These are phyloP conservation scores for Penicillium atrosanguineum DNA, from an alignment of 495 filamentous ascomycete genomes.

Conservation along the genomic window DNA sequence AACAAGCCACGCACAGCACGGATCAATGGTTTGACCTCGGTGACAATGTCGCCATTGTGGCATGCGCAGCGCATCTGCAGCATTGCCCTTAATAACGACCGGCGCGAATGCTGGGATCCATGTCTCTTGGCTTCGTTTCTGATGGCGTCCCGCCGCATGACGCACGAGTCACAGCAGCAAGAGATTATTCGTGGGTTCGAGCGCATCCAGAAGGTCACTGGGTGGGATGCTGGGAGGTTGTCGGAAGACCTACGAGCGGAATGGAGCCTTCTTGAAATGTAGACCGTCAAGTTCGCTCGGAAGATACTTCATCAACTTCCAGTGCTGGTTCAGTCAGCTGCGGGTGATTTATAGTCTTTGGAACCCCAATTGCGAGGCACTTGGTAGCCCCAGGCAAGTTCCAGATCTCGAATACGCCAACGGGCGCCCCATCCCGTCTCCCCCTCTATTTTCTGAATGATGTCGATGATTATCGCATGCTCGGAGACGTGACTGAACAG, in stretches of 20 bases:
- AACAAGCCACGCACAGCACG: constrained; percentile 35
- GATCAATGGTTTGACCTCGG: constrained; percentile 13
- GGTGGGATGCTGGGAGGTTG: constrained; percentile 28
- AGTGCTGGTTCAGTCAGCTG: constrained; percentile 2
- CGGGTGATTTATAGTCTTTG: constrained; percentile 5
- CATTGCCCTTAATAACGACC: constrained; percentile 38
- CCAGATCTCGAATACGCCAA: constrained; percentile 47
- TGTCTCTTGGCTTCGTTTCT: constrained; percentile 36
- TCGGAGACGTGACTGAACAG: constrained; percentile 45
- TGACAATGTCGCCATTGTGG: constrained; percentile 33
- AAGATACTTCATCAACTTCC: neutral
- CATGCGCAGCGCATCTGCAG: constrained; percentile 37
- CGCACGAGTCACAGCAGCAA: constrained; percentile 33
- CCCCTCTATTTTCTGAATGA: constrained; percentile 41
- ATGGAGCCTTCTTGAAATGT: constrained; percentile 29
- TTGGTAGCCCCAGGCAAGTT: constrained; percentile 45
- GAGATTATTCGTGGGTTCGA: constrained; percentile 29
- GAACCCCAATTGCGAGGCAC: constrained; percentile 5
- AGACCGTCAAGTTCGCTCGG: neutral
- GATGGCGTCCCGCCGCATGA: constrained; percentile 35
- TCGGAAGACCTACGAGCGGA: constrained; percentile 20
- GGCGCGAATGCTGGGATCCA: constrained; percentile 36
- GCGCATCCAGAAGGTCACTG: constrained; percentile 29
- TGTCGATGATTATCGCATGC: constrained; percentile 40
- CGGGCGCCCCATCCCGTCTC: constrained; percentile 46